Evolutionary conservation across 2,329 filamentous ascomycete genomes (phyloP).

Genomic region (Colletotrichum abscissum): DNA sequence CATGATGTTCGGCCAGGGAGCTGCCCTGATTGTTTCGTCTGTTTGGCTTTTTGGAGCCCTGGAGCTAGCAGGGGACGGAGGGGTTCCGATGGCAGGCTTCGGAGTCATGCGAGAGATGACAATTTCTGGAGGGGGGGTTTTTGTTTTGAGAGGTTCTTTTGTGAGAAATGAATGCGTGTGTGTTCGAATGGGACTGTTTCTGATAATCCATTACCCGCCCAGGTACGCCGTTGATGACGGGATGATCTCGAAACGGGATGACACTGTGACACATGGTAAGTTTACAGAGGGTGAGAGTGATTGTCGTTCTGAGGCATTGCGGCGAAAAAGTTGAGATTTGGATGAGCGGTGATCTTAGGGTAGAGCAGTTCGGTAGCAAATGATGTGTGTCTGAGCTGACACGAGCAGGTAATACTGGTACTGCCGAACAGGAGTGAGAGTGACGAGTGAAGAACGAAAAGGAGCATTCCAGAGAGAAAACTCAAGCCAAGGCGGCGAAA

Average conservation of each 20-base stretch:
- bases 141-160: not conserved
- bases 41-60: conserved; percentile 3
- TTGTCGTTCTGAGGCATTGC: not conserved
- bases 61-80: conserved; percentile 11
- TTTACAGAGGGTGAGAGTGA: not conserved
- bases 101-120: conserved; percentile 12
- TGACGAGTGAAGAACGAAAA: not conserved
- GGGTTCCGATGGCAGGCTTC: not conserved
- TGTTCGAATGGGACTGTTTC: not conserved
- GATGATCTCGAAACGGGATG: not conserved
- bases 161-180: not conserved
- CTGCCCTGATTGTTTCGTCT: conserved; percentile 19
- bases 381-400: not conserved
- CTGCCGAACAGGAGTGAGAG: not conserved
- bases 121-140: not conserved
- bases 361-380: not conserved
- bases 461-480: not conserved
- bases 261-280: conserved; percentile 3
- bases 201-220: not conserved
- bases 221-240: not conserved
- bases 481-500: not conserved
- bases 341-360: not conserved
- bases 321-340: not conserved
- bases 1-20: not conserved
- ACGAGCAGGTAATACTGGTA: no score